Evolutionary conservation across 148 eudicot genomes (phyloP), one percentile per base, ranked within the genome.

Genomic region (Rhododendron williamsianum): DNA sequence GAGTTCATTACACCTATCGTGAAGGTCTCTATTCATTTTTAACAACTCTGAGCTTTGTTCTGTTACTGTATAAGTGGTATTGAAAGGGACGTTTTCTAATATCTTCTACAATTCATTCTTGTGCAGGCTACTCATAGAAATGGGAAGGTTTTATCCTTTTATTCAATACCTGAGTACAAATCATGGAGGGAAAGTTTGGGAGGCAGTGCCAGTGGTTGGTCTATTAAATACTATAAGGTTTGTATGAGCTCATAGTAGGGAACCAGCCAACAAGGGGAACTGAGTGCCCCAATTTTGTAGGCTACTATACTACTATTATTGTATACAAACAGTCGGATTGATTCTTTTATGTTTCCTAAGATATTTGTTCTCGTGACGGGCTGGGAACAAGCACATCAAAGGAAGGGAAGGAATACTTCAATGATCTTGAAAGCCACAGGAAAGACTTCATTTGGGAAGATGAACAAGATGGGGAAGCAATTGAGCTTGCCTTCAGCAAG

Each of bases 401-500:
- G 58, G 99, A 97, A 94, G 99, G 94, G 43, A 93, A 89, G 84
- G 94, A 93, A 86, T 97, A 97, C 86, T 97, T 97, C 81, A 48
- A 63, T 13, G 93, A 92, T 87, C 93, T 97, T 71, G 85, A 74
- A 21, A 92, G 33, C 84, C 95, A 97, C 90, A 92, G 89, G 87
- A 97, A 97, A 86, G 91, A 91, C 82, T 97, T 97, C 76, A 74
- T 90, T 18, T 97, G 98, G 98, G 90, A n/a, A n/a, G 91, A 94
- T 85, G 92, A 92, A 0, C 87, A 92, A 78, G 99, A 97, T 88
- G 95, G 94, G 36, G 98, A 93, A 35, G 95, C 98, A 21, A 97
- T 95, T 86, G 99, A 97, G 91, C 94, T 97, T 84, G 99, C 99
- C 71, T 97, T 97, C 58, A 97, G 99, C 83, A 97, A 94, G 88